phyloP scores from a whole-genome alignment of 805 yeast species.

The Ogataea glucozyma region DNA sequence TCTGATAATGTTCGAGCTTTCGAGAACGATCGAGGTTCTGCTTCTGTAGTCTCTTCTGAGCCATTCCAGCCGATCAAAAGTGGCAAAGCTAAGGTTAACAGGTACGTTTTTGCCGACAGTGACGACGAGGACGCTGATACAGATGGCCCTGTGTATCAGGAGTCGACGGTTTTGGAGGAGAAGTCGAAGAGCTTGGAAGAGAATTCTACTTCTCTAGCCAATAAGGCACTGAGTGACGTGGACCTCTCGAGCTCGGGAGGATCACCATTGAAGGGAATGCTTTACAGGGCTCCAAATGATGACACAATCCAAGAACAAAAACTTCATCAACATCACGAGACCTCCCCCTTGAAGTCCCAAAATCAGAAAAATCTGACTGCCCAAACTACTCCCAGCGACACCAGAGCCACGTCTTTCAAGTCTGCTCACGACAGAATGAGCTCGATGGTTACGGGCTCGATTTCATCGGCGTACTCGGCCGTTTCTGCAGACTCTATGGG shows the following conservation, averaged over 20 bases:
- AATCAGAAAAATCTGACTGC: not conserved
- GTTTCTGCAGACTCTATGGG: slow-evolving; percentile 16
- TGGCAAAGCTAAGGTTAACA: slow-evolving; percentile 27
- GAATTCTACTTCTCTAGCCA: not conserved
- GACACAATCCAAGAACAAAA: not conserved
- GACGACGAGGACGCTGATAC: slow-evolving; percentile 29
- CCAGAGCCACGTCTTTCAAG: slow-evolving; percentile 9
- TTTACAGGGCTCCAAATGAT: slow-evolving; percentile 4
- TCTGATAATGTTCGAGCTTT: too few species aligned
- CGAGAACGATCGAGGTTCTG: too few species aligned
- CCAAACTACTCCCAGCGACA: not conserved
- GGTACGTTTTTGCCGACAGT: slow-evolving; percentile 28
- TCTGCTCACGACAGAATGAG: slow-evolving; percentile 10
- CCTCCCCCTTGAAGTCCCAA: too few species aligned
- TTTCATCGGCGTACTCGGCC: slow-evolving; percentile 20
- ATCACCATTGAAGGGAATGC: slow-evolving; percentile 5
- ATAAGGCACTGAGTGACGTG: not conserved
- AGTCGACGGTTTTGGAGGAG: slow-evolving; percentile 5
- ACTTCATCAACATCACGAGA: not conserved
- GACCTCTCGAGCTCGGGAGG: too few species aligned
- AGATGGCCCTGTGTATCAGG: slow-evolving; percentile 18
- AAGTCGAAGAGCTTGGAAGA: not conserved
- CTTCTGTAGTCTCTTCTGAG: slow-evolving; percentile 2
- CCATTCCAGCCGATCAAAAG: slow-evolving; percentile 20
- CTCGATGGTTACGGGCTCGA: slow-evolving; percentile 14